phyloP scores from a whole-genome alignment of 768 basidiomycete species.

The Lactifluus volemus region DNA sequence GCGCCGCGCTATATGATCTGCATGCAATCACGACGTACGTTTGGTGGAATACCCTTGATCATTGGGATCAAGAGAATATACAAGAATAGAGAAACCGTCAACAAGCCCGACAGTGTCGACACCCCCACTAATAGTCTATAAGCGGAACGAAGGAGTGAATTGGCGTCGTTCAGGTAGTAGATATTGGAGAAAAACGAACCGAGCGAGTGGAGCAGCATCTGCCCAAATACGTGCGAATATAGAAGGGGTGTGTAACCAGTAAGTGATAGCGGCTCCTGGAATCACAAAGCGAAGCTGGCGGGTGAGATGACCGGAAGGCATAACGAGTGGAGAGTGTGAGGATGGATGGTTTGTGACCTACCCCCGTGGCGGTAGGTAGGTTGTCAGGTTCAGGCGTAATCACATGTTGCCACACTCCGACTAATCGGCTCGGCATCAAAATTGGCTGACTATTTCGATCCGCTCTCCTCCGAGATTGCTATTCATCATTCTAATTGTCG shows the following conservation, averaged over 20 bases:
- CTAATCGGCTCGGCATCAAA: neutral
- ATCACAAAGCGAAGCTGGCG: constrained; percentile 69
- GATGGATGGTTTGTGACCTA: neutral
- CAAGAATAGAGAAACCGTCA: constrained; percentile 63
- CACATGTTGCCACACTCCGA: constrained; percentile 2
- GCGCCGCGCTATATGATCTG: constrained; percentile 22
- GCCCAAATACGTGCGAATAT: constrained; percentile 38
- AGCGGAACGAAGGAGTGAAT: neutral
- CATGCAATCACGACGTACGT: constrained; percentile 38
- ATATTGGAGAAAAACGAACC: constrained; percentile 22
- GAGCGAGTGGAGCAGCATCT: constrained; percentile 47
- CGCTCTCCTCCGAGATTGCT: neutral
- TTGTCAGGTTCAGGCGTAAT: neutral
- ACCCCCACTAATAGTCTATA: constrained; percentile 44
- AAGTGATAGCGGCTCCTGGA: constrained; percentile 58
- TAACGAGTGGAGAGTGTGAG: neutral
- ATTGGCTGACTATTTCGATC: neutral
- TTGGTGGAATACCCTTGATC: constrained; percentile 56
- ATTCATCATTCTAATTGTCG: neutral
- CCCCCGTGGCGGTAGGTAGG: neutral
- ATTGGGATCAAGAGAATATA: constrained; percentile 64
- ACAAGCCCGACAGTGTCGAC: constrained; percentile 44
- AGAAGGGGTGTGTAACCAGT: constrained; percentile 48
- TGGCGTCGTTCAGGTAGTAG: neutral
- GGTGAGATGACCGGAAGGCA: constrained; percentile 36